Percentiles rank a stretch among this genome's conserved stretches.
Evolutionary conservation across 495 filamentous ascomycete genomes (phyloP).

Genomic region (Trichoderma gamsii): DNA sequence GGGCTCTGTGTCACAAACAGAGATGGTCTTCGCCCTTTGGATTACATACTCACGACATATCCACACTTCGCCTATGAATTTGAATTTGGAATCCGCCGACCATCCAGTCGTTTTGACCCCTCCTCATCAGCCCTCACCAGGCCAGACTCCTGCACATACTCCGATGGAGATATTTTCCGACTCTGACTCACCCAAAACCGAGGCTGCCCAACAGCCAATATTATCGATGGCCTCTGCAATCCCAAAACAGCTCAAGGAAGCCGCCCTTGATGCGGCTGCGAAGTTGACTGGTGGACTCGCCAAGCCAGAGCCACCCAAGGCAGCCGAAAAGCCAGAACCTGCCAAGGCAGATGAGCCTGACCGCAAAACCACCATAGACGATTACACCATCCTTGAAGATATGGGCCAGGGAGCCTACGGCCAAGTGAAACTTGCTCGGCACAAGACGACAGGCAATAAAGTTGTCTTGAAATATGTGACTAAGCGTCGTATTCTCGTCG

Average conservation of each 20-base stretch:
- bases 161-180: constrained; percentile 49
- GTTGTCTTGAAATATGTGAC: constrained; percentile 97
- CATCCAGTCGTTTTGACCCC: constrained; percentile 58
- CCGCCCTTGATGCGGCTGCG: constrained; percentile 46
- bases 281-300: constrained; percentile 41
- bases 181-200: constrained; percentile 33
- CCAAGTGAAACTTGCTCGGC: constrained; percentile 91
- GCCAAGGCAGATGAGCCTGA: constrained; percentile 24
- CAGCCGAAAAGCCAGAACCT: constrained; percentile 31
- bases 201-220: constrained; percentile 20
- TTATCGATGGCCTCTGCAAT: constrained; percentile 51
- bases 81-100: constrained; percentile 52
- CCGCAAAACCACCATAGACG: constrained; percentile 73
- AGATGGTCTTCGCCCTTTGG: constrained; percentile 93
- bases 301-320: constrained; percentile 20
- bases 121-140: constrained; percentile 69
- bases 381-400: constrained; percentile 91
- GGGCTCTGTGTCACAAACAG: constrained; percentile 41
- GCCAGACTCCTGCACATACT: constrained; percentile 53
- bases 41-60: constrained; percentile 92
- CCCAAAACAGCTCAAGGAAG: constrained; percentile 69
- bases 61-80: constrained; percentile 58
- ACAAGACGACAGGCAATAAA: constrained; percentile 75
- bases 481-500: constrained; percentile 91
- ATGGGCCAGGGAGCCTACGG: constrained; percentile 99